phyloP scores from a whole-genome alignment of 148 eudicot species.

The Cornus florida region DNA sequence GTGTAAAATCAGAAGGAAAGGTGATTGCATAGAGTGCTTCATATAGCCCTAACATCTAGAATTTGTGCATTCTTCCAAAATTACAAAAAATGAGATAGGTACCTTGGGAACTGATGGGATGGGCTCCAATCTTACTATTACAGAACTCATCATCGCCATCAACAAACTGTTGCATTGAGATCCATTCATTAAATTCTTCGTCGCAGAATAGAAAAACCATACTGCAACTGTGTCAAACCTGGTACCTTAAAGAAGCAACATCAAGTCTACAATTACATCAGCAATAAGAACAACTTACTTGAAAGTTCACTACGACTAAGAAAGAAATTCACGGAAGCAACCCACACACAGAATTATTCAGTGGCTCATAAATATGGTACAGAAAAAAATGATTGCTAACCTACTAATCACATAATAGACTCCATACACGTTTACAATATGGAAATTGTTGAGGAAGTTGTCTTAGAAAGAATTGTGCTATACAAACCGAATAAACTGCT shows the following conservation, averaged over 20 bases:
- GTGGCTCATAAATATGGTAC: neutral
- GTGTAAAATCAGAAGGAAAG: neutral
- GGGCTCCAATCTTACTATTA: slow-evolving; percentile 81
- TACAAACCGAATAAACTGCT: too few relatives aligned
- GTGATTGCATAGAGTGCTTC: neutral
- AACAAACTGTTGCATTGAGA: slow-evolving; percentile 95
- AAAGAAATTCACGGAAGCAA: slow-evolving; percentile 80
- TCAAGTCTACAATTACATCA: slow-evolving; percentile 13
- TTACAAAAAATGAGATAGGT: slow-evolving; percentile 14
- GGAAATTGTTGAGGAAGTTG: too few relatives aligned
- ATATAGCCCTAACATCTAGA: neutral
- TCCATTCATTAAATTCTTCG: slow-evolving; percentile 64
- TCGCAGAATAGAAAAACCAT: slow-evolving; percentile 89
- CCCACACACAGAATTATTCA: slow-evolving; percentile 37
- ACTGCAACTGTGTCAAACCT: slow-evolving; percentile 88
- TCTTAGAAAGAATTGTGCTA: too few relatives aligned
- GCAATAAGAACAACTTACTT: slow-evolving; percentile 57
- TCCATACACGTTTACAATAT: too few relatives aligned
- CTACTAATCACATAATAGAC: neutral
- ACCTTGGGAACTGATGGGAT: slow-evolving; percentile 98
- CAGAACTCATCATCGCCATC: slow-evolving; percentile 99
- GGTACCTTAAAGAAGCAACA: slow-evolving; percentile 65
- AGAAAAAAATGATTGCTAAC: neutral
- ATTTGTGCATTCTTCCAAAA: neutral
- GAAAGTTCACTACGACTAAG: slow-evolving; percentile 74